A percentile compares a stretch with the other conserved stretches of the same genome.
Conservation (phyloP, 2,329 filamentous ascomycete species). For the Arthroderma sp. region DNA sequence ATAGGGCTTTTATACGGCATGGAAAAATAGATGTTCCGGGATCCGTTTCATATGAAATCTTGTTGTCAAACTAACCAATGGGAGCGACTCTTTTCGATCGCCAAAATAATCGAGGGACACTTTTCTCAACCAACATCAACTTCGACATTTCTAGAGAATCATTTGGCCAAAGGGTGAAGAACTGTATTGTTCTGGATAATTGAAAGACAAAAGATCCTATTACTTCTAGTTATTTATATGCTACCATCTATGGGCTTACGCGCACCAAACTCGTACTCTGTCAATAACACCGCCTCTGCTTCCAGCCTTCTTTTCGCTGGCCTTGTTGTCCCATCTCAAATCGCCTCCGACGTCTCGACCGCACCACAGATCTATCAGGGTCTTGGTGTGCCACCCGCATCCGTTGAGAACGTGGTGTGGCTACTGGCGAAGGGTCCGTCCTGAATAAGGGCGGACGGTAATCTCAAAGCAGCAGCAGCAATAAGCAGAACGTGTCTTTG, state of each 20-base stretch:
- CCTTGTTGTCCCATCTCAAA: constrained; percentile 5
- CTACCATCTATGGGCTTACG: constrained; percentile 14
- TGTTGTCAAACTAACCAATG: too few species aligned
- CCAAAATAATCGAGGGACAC: too few species aligned
- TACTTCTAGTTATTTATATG: neutral
- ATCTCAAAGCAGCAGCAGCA: constrained; percentile 14
- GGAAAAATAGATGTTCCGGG: too few species aligned
- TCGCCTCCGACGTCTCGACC: constrained; percentile 8
- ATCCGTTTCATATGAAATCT: too few species aligned
- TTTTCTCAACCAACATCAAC: too few species aligned
- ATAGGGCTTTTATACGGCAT: too few species aligned
- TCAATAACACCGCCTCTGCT: constrained; percentile 14
- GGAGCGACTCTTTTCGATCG: too few species aligned
- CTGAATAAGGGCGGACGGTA: constrained; percentile 40
- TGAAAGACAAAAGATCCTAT: too few species aligned
- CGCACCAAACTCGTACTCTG: constrained; percentile 14
- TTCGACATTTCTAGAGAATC: too few species aligned
- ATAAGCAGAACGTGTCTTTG: too few species aligned
- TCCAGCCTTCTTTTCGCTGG: constrained; percentile 13
- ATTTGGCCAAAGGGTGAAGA: neutral
- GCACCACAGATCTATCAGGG: constrained; percentile 7
- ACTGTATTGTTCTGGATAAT: neutral
- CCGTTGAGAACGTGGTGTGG: constrained; percentile 27
- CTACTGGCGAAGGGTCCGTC: constrained; percentile 38
- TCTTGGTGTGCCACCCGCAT: constrained; percentile 10